Conservation (phyloP, 2,329 filamentous ascomycete genomes). For the Penicillium sp. region DNA sequence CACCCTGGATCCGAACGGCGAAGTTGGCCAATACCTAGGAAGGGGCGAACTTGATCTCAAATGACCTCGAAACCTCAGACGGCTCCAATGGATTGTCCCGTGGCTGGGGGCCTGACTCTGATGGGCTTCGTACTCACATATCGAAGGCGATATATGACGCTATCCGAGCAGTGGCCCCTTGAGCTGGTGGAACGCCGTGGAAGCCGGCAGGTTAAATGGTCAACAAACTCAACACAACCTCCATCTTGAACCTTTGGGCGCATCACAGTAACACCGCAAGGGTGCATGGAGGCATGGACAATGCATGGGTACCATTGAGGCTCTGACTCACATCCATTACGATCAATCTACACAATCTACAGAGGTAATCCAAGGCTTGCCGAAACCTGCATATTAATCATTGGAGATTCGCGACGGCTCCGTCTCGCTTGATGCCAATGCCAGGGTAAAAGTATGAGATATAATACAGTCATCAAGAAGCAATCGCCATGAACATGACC, state of each 20-base stretch:
- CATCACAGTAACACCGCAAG: background rate
- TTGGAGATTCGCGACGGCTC: too few species aligned
- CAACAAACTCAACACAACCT: background rate
- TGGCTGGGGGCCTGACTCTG: background rate
- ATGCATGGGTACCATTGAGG: background rate
- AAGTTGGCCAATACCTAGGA: background rate
- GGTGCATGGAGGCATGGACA: background rate
- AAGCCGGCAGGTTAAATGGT: background rate
- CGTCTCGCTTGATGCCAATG: background rate
- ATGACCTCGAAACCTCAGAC: background rate
- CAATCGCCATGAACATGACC: conserved; percentile 1
- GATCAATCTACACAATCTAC: background rate
- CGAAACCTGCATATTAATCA: background rate
- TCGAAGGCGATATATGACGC: background rate
- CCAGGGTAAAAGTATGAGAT: conserved; percentile 1
- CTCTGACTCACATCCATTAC: background rate
- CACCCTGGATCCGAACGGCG: background rate
- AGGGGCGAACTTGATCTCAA: background rate
- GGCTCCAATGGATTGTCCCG: background rate
- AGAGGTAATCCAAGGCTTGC: background rate
- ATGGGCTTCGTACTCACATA: background rate
- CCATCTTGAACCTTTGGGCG: background rate
- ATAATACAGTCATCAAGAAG: conserved; percentile 16
- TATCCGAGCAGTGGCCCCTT: background rate
- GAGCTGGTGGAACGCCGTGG: conserved; percentile 6